Conservation (phyloP, 805 yeast genomes). For the Ogataea pignaliae region DNA sequence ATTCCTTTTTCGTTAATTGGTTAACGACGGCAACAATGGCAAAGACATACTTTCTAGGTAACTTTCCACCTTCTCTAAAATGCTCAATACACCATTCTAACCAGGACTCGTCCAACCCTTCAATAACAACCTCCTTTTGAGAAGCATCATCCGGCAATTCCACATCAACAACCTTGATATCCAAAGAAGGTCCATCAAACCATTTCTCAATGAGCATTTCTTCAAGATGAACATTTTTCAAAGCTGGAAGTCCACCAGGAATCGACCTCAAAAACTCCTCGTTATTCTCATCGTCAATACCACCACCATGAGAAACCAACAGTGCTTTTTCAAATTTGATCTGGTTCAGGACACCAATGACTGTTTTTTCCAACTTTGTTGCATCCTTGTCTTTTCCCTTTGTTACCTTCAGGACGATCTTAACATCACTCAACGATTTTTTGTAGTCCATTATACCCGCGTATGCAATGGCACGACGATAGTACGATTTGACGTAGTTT, state of each 20-base stretch:
- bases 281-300: conserved; percentile 53
- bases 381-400: conserved; percentile 68
- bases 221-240: conserved; percentile 44
- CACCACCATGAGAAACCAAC: too few relatives aligned
- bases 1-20: conserved; percentile 58
- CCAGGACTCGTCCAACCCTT: conserved; percentile 49
- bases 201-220: conserved; percentile 46
- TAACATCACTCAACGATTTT: conserved; percentile 68
- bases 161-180: conserved; percentile 32
- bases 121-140: conserved; percentile 23
- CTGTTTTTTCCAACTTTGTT: conserved; percentile 52
- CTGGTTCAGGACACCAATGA: conserved; percentile 61
- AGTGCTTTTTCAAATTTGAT: conserved; percentile 77
- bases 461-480: conserved; percentile 79
- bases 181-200: conserved; percentile 57
- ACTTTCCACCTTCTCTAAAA: conserved; percentile 67
- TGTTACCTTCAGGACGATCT: conserved; percentile 50
- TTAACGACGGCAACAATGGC: conserved; percentile 75
- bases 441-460: conserved; percentile 73
- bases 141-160: too few relatives aligned
- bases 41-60: conserved; percentile 80
- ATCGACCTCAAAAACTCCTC: conserved; percentile 27
- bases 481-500: conserved; percentile 71
- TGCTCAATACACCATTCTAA: conserved; percentile 59
- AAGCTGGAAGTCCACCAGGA: conserved; percentile 28